phyloP scores from a whole-genome alignment of 2,329 filamentous ascomycete genomes.

The Ascochyta rabiei region DNA sequence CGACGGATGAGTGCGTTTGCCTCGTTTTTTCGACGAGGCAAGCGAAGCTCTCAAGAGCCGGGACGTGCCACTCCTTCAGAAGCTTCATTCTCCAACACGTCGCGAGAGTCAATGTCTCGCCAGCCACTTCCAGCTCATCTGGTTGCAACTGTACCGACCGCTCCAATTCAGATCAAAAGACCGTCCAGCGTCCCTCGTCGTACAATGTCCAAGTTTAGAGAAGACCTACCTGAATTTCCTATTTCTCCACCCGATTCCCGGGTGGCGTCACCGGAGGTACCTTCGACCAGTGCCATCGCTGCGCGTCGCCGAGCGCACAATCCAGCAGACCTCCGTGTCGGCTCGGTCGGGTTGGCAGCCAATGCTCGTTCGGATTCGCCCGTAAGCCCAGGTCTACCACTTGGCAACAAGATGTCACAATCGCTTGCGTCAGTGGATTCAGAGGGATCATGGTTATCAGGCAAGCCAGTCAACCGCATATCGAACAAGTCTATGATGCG shows the following conservation, averaged over 20 bases:
- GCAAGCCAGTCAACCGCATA: constrained; percentile 62
- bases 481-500: constrained; percentile 54
- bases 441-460: constrained; percentile 94
- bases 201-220: constrained; percentile 87
- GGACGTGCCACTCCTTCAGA: constrained; percentile 68
- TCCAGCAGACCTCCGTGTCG: constrained; percentile 42
- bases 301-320: constrained; percentile 48
- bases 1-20: constrained; percentile 45
- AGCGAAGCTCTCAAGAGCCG: constrained; percentile 57
- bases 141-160: constrained; percentile 46
- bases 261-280: constrained; percentile 76
- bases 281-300: constrained; percentile 51
- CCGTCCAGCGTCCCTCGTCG: constrained; percentile 70
- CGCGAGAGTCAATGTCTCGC: constrained; percentile 79
- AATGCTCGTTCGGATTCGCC: constrained; percentile 52
- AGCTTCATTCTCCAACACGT: constrained; percentile 80
- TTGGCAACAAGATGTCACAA: constrained; percentile 64
- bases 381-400: constrained; percentile 40
- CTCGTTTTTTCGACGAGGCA: constrained; percentile 72
- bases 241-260: constrained; percentile 85
- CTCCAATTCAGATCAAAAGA: constrained; percentile 51
- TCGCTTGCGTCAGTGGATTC: constrained; percentile 94
- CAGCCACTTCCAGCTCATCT: constrained; percentile 59
- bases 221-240: constrained; percentile 87
- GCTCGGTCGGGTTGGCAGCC: constrained; percentile 29